Base-by-base conservation (phyloP, 148 eudicot genomes). In the Camellia sinensis region DNA sequence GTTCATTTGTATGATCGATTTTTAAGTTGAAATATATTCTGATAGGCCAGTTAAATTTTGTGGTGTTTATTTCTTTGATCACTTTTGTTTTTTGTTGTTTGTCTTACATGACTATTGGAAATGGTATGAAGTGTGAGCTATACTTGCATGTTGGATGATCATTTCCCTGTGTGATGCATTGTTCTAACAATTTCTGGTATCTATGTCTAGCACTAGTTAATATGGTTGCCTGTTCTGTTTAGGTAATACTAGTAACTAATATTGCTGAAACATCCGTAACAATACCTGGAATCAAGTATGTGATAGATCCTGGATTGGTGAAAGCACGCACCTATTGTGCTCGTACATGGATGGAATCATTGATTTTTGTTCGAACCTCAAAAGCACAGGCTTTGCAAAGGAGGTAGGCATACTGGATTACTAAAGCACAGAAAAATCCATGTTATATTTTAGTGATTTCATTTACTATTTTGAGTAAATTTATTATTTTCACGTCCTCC, bases 241-340 rank as follows among this genome's bases (percentile, higher is more conserved):
- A 96, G 98, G 98, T 96, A 21, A 89, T 93, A 82, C 79, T 96
- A 83, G 99, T 98, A 71, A 96, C 99, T 75, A 96, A 96, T 88
- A 92, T 96, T 88, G 99, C 99, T 46, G 99, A 96, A 85, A 93
- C 98, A 79, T 96, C 99, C 3, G 97, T 96, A 70, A 96, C 99
- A 66, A 96, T 96, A 83, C 97, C 99, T 79, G 99, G 99, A 89
- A 90, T 96, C 79, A 96, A 89, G 89, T 96, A 90, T 85, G 99
- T 96, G 64, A 85, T 93, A 54, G 99, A 96, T 85, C 95, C 99
- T 72, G 99, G 99, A 88, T 81, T 96, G 86, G 99, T 96, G 79
- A 96, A 96, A 90, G 91, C 91, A 75, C 95, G 97, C 63, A 83
- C 87, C 46, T 96, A 90, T 79, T 89, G 87, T 86, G 88, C 97